Percentiles rank a stretch among this genome's conserved stretches.
Evolutionary conservation across 116 monocot genomes (phyloP).

Genomic region (Dioscorea cayenensis): DNA sequence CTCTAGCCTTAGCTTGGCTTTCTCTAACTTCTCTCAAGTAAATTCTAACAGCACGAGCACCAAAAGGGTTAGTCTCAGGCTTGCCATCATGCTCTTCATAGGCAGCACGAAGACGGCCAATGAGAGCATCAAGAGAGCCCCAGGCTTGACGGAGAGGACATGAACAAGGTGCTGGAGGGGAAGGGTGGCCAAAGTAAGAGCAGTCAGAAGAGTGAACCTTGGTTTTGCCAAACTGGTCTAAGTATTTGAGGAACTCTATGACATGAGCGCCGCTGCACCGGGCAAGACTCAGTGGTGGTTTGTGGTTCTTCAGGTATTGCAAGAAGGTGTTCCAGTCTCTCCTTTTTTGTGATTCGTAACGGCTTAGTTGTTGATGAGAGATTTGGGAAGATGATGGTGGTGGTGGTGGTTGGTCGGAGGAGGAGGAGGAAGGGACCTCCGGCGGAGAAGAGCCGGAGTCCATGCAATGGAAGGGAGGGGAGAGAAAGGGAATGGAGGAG

Average conservation of each 20-base stretch:
- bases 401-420: background rate
- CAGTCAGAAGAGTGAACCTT: conserved; percentile 38
- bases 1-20: conserved; percentile 31
- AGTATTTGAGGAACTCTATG: conserved; percentile 45
- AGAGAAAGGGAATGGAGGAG: background rate
- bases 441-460: background rate
- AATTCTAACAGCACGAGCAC: conserved; percentile 26
- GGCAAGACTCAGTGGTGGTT: conserved; percentile 35
- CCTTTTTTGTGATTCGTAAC: conserved; percentile 52
- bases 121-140: conserved; percentile 56
- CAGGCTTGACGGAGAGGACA: conserved; percentile 48
- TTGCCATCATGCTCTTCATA: conserved; percentile 43
- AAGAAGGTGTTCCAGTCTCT: conserved; percentile 59
- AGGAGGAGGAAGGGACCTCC: background rate
- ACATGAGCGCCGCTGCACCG: conserved; percentile 52
- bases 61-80: conserved; percentile 52
- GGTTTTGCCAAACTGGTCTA: conserved; percentile 67
- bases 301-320: conserved; percentile 48
- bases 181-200: conserved; percentile 38
- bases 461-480: background rate
- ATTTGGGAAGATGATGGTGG: background rate
- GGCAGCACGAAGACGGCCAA: conserved; percentile 49
- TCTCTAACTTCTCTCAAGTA: conserved; percentile 50
- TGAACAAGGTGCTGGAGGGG: conserved; percentile 40
- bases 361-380: conserved; percentile 23